phyloP scores from a whole-genome alignment of 2,329 filamentous ascomycete genomes.

The Chaetothyriales sp. region DNA sequence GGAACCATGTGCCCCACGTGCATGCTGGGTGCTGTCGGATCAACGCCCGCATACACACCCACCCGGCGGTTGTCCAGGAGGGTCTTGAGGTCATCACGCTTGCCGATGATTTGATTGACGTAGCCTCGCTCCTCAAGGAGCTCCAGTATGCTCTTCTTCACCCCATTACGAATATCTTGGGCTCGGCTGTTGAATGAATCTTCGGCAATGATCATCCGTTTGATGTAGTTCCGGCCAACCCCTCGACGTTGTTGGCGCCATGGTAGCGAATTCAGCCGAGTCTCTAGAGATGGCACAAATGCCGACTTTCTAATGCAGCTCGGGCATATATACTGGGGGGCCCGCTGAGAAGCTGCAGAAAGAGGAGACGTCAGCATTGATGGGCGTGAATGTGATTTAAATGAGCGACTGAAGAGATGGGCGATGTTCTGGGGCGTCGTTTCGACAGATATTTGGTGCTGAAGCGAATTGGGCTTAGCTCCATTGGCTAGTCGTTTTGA shows the following conservation, averaged over 20 bases:
- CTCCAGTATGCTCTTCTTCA: slow-evolving; percentile 28
- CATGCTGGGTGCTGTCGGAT: slow-evolving; percentile 35
- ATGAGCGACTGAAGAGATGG: not conserved
- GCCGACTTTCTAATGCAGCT: not conserved
- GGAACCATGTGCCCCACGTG: slow-evolving; percentile 38
- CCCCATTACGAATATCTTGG: slow-evolving; percentile 29
- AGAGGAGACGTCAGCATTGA: not conserved
- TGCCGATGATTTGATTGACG: slow-evolving; percentile 32
- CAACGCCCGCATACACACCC: slow-evolving; percentile 34
- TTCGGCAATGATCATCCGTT: slow-evolving; percentile 26
- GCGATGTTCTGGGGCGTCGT: not conserved
- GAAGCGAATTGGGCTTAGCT: not conserved
- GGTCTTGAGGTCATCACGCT: slow-evolving; percentile 28
- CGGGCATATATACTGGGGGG: not conserved
- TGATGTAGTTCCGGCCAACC: slow-evolving; percentile 25
- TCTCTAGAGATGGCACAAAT: not conserved
- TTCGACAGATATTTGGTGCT: not conserved
- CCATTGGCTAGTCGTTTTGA: no score
- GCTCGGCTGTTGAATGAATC: slow-evolving; percentile 27
- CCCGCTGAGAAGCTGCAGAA: not conserved
- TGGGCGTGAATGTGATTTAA: not conserved
- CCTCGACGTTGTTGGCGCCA: slow-evolving; percentile 17
- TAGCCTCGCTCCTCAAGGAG: slow-evolving; percentile 32
- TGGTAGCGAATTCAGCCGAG: not conserved
- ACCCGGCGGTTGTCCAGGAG: slow-evolving; percentile 31